Evolutionary conservation across 2,329 filamentous ascomycete genomes (phyloP).

Genomic region (Chrysosporium queenslandicum): DNA sequence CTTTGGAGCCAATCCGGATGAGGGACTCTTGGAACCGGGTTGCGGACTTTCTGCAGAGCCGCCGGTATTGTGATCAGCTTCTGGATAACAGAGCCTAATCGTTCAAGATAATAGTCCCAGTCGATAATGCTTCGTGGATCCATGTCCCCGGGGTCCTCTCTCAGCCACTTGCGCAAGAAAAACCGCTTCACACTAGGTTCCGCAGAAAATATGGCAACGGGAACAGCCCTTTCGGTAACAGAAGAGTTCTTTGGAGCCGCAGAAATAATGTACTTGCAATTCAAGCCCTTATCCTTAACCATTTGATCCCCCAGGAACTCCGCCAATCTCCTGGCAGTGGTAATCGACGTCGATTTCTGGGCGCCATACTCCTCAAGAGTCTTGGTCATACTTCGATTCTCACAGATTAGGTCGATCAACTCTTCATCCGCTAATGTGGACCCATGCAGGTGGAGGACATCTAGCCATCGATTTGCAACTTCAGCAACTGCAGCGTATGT

Average conservation of each 20-base stretch:
- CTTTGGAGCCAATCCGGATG: constrained; percentile 96
- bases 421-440: constrained; percentile 89
- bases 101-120: constrained; percentile 95
- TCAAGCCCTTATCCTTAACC: constrained; percentile 97
- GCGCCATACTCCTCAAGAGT: constrained; percentile 89
- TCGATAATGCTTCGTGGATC: constrained; percentile 84
- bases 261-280: constrained; percentile 99
- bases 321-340: constrained; percentile 84
- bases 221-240: constrained; percentile 87
- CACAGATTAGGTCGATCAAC: constrained; percentile 97
- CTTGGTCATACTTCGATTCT: constrained; percentile 97
- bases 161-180: constrained; percentile 91
- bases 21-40: constrained; percentile 83
- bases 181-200: constrained; percentile 77
- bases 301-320: constrained; percentile 97
- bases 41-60: constrained; percentile 85
- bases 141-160: constrained; percentile 82
- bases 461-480: constrained; percentile 91
- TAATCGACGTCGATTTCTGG: constrained; percentile 99
- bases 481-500: constrained; percentile 88
- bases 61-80: constrained; percentile 98
- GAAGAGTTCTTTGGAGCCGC: constrained; percentile 75
- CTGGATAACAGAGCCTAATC: constrained; percentile 92
- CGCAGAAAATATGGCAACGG: constrained; percentile 93
- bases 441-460: constrained; percentile 83